phyloP scores from a whole-genome alignment of 179 eudicot species.

The Spinacia oleracea region DNA sequence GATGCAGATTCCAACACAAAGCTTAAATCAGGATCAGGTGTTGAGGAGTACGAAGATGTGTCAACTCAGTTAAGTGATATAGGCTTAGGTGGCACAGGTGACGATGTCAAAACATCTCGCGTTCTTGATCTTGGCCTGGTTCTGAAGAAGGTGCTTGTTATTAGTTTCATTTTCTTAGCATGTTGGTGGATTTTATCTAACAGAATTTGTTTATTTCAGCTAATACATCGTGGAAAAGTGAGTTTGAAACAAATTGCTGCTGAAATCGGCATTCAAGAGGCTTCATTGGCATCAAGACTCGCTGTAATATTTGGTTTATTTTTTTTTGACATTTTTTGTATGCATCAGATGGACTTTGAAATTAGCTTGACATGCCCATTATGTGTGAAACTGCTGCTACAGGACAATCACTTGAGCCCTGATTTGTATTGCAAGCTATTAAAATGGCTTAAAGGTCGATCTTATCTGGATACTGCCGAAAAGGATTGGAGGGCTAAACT shows the following conservation, averaged over 20 bases:
- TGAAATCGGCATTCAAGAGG: slow-evolving; percentile 60
- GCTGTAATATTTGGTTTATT: slow-evolving; percentile 48
- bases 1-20: slow-evolving; percentile 32
- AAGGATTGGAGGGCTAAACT: slow-evolving; percentile 51
- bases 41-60: slow-evolving; percentile 31
- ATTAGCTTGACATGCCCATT: slow-evolving; percentile 10
- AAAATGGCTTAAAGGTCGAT: slow-evolving; percentile 67
- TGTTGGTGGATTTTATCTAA: slow-evolving; percentile 10
- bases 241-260: slow-evolving; percentile 62
- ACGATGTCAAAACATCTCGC: slow-evolving; percentile 41
- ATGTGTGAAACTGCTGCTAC: slow-evolving; percentile 26
- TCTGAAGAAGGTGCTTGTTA: slow-evolving; percentile 63
- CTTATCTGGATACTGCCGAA: slow-evolving; percentile 46
- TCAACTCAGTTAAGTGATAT: slow-evolving; percentile 14
- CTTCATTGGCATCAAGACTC: slow-evolving; percentile 57
- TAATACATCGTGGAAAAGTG: slow-evolving; percentile 73
- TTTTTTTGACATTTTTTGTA: slow-evolving; percentile 22
- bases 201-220: slow-evolving; percentile 39
- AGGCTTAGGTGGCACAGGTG: slow-evolving; percentile 34
- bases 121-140: slow-evolving; percentile 42
- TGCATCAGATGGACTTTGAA: slow-evolving; percentile 18
- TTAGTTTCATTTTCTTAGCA: neutral
- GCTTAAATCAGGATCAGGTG: slow-evolving; percentile 38
- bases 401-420: slow-evolving; percentile 63
- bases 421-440: slow-evolving; percentile 56